Percentiles rank a stretch among this genome's conserved stretches.
Evolutionary conservation across 441 rosid species (phyloP).

Genomic region (Euphorbia corollata): DNA sequence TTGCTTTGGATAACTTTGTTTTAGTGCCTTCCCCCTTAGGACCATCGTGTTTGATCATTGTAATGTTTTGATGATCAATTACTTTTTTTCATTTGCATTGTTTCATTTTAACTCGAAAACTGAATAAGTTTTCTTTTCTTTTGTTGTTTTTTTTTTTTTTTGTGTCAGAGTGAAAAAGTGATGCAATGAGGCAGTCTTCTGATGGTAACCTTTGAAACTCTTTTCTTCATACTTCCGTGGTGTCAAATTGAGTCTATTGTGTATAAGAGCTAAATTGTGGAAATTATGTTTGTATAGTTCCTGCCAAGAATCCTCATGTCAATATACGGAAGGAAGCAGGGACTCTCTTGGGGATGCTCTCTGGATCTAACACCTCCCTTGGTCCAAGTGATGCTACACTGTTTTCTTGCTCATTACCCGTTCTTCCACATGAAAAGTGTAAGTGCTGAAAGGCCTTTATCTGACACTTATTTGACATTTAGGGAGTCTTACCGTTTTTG

Average conservation of each 20-base stretch:
- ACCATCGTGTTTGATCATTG: neutral
- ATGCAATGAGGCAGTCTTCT: slow-evolving; percentile 35
- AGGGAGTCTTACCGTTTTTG: slow-evolving; percentile 18
- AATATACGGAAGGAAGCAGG: slow-evolving; percentile 31
- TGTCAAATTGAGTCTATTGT: slow-evolving; percentile 5
- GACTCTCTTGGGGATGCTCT: slow-evolving; percentile 41
- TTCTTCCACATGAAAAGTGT: slow-evolving; percentile 85
- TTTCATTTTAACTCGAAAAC: neutral
- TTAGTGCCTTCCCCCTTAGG: too few species aligned
- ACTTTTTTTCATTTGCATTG: neutral
- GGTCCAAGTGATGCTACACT: slow-evolving; percentile 58
- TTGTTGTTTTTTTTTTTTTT: slow-evolving; percentile 13
- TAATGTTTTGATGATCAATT: neutral
- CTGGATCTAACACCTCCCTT: slow-evolving; percentile 40
- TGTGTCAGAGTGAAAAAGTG: slow-evolving; percentile 18
- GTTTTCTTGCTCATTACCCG: slow-evolving; percentile 84
- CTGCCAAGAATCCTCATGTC: slow-evolving; percentile 28
- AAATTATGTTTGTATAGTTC: slow-evolving; percentile 30
- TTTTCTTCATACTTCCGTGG: neutral
- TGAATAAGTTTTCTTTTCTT: neutral
- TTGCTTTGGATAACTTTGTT: neutral
- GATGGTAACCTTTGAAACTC: slow-evolving; percentile 26
- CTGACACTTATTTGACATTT: neutral
- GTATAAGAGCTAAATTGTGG: slow-evolving; percentile 19
- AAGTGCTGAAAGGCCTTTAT: slow-evolving; percentile 19